phyloP scores from a whole-genome alignment of 257 asterid genomes.

The Solanum medicagineum region DNA sequence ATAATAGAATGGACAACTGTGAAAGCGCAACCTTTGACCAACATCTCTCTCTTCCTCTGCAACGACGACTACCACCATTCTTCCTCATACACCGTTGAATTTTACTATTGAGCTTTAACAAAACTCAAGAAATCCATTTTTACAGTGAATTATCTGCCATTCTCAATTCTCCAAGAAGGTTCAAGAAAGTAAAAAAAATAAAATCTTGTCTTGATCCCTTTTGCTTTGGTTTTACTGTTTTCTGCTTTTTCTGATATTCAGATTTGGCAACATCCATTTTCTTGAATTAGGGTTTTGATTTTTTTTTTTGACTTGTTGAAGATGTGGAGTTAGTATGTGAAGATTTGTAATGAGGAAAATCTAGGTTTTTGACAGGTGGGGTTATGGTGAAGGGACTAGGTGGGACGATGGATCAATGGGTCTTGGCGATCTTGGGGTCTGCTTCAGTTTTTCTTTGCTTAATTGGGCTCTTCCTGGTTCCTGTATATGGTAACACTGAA shows the following conservation, averaged over 20 bases:
- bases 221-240: neutral
- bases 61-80: neutral
- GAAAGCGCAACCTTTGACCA: slow-evolving; percentile 18
- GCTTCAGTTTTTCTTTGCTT: slow-evolving; percentile 20
- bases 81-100: neutral
- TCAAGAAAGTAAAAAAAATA: neutral
- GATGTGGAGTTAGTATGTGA: neutral
- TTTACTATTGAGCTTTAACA: neutral
- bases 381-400: slow-evolving; percentile 12
- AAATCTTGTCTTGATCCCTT: neutral
- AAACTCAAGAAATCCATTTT: neutral
- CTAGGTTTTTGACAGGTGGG: neutral
- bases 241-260: neutral
- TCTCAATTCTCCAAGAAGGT: neutral
- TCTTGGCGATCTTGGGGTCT: no score
- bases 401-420: slow-evolving; percentile 45
- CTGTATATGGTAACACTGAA: slow-evolving; percentile 66
- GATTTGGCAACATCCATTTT: neutral
- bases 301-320: neutral
- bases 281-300: slow-evolving; percentile 1
- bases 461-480: slow-evolving; percentile 31
- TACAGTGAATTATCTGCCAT: neutral
- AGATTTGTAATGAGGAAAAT: slow-evolving; percentile 4
- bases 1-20: neutral
- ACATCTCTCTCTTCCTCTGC: neutral